Conservation (phyloP, 345 rosid genomes). For the Eucalyptus erythrocorys region DNA sequence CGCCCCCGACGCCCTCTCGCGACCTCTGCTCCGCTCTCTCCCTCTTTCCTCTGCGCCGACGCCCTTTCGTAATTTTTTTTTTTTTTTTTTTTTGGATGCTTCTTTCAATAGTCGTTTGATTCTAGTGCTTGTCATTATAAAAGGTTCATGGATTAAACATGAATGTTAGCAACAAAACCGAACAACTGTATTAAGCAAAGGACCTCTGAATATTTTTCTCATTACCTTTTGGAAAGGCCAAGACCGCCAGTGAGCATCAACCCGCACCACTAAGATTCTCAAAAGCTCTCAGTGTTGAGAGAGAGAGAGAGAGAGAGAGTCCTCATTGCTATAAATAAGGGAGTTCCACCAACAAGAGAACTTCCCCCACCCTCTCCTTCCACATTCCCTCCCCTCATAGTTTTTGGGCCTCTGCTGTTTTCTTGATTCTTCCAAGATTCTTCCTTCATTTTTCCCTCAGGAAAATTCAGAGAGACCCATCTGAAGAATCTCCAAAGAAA, state of each 20-base stretch:
- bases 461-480: not conserved
- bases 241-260: not conserved
- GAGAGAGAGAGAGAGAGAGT: not conserved
- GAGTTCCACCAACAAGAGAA: not conserved
- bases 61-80: no score
- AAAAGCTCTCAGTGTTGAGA: not conserved
- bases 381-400: not conserved
- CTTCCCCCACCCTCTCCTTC: not conserved
- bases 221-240: not conserved
- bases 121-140: not conserved
- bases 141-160: not conserved
- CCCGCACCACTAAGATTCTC: slow-evolving; percentile 9
- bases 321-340: not conserved
- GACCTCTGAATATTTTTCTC: slow-evolving; percentile 5
- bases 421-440: not conserved
- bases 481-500: not conserved
- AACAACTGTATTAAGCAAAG: slow-evolving; percentile 22
- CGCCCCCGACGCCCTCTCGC: no score
- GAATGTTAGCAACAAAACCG: not conserved
- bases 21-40: no score
- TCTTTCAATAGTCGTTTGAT: not conserved
- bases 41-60: no score
- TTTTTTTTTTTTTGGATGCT: no score
- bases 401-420: not conserved
- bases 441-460: not conserved